Base-by-base conservation (phyloP, 176 grass and related monocot genomes). In the Oryza longistaminata region DNA sequence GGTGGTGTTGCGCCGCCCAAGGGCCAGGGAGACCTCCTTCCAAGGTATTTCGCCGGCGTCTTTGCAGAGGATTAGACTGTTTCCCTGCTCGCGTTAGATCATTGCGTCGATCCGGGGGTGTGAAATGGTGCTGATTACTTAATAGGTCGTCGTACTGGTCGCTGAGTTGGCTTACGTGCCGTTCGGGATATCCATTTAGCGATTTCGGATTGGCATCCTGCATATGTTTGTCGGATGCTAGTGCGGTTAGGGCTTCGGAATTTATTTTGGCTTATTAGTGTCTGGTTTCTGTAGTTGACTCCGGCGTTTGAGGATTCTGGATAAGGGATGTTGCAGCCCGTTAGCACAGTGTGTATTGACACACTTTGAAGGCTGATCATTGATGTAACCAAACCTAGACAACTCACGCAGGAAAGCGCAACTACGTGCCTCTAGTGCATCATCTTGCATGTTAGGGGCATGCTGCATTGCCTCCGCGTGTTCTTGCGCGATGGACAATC, bases 1-100 rank as follows among this genome's bases (percentile, higher is more conserved):
- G 45, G 86, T 92, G 22, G 83, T 82, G 68, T 89, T 89, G 93
- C 68, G 86, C 82, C 70, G 88, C 74, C 4, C 78, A 95, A 95
- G 86, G 76, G 77, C 14, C 70, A 92, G 88, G 93, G 93, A 88
- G 76, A 87, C 86, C 40, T 69, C 88, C 3, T 52, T 87, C 83
- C 64, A 90, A 91, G 92, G 92, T 93, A 81, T 60, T 5, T 22
- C 29, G 1, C 43, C 0, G 22, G 14, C 39, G 42, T n/a, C 48
- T 16, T n/a, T 40, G 46, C n/a, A 5, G 29, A 60, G 31, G 31
- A 5, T 0, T 76, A 39, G 17, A 46, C 72, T 76, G 26, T 11
- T 60, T 40, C 71, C 24, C n/a, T 43, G 68, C 66, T 80, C 0
- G 35, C 11, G 17, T 82, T 49, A 7, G 27, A 62, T 70, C 50